Evolutionary conservation across 2,329 filamentous ascomycete genomes (phyloP), one percentile per base, ranked within the genome.

Genomic region (Lasiodiplodia sp.): DNA sequence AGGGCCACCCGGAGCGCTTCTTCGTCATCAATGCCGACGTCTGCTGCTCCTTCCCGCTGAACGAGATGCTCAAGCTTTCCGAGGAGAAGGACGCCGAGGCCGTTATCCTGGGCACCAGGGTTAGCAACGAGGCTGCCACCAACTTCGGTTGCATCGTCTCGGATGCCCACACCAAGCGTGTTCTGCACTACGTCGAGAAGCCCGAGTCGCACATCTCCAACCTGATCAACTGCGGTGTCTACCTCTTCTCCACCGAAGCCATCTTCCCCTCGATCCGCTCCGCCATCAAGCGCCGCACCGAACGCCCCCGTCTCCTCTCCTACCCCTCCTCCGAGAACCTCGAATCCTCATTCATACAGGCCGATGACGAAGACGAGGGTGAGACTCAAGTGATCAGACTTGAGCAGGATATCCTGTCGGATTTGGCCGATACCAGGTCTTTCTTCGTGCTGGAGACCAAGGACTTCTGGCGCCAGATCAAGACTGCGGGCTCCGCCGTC

Each of bases 381-480:
- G 91, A 91, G 82, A 95, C 89, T 78, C 91, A 97, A 76, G 93
- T 97, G 62, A 92, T 99, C 74, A 92, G 96, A 66, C 87, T 99
- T 68, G 96, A 99, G 84, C 96, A 98, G 83, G 96, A 99, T 79
- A 97, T 98, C 65, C 87, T 99, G 69, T 92, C 94, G 64, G 95
- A 98, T 77, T 90, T 98, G 76, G 95, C 96, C 70, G 96, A 98
- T 82, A 97, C 89, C 87, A 96, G 97, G 83, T 93, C 96, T 81
- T 99, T 99, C 86, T 98, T 94, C 82, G 96, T 98, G 38, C 92
- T 97, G 80, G 96, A 99, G 85, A 98, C 95, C 73, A 97, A 96
- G 84, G 96, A 98, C 81, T 99, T 99, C 82, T 99, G 96, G 96
- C 93, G 96, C 75, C 96, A 99, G 86, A 98, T 99, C 88, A 99